Percentiles rank a stretch among this genome's conserved stretches.
Conservation (phyloP, 352 stramenopile species). For the Globisporangium rhizosaccharum region DNA sequence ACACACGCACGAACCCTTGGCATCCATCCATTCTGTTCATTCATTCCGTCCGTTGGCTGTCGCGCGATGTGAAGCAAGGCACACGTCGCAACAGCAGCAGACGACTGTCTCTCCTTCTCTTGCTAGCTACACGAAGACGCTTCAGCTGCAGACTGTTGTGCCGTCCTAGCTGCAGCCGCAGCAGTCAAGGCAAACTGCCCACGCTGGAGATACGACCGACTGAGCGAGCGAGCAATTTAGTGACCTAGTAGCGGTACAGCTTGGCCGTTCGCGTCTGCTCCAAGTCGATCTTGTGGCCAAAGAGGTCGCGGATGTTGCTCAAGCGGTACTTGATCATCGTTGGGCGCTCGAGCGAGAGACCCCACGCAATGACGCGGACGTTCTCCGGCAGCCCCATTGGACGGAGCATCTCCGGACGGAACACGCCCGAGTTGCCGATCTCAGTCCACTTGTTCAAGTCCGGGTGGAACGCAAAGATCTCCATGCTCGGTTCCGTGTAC, state of each 20-base stretch:
- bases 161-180: background rate
- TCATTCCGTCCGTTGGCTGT: too few relatives aligned
- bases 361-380: slow-evolving; percentile 99
- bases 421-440: slow-evolving; percentile 99
- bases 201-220: background rate
- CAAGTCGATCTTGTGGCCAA: slow-evolving; percentile 99
- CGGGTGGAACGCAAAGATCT: slow-evolving; percentile 99
- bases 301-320: slow-evolving; percentile 99
- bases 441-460: slow-evolving; percentile 99
- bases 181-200: background rate
- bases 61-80: too few relatives aligned
- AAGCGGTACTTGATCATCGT: slow-evolving; percentile 99
- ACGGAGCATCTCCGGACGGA: slow-evolving; percentile 98
- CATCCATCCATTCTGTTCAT: too few relatives aligned
- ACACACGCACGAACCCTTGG: too few relatives aligned
- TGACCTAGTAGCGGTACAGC: slow-evolving; percentile 73
- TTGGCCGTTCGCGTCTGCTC: slow-evolving; percentile 92
- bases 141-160: too few relatives aligned
- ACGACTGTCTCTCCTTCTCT: too few relatives aligned
- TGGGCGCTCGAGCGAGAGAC: slow-evolving; percentile 97
- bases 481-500: slow-evolving; percentile 99
- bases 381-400: slow-evolving; percentile 99
- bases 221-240: background rate
- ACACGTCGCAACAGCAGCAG: too few relatives aligned
- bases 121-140: too few relatives aligned